A percentile compares a stretch with the other conserved stretches of the same genome.
Evolutionary conservation across 257 asterid genomes (phyloP).

Genomic region (Orobanche coerulescens): DNA sequence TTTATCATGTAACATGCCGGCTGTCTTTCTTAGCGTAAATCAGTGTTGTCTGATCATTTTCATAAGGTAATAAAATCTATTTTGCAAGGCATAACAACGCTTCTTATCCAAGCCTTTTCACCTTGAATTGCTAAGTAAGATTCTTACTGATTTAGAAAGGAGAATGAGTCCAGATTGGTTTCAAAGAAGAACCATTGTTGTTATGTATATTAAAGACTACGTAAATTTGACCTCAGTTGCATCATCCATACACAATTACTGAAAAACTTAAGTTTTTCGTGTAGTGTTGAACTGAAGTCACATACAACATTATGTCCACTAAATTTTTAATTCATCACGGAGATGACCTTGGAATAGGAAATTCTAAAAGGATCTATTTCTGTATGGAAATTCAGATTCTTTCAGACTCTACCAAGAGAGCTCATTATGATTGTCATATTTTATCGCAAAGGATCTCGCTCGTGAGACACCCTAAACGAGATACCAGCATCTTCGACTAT

Average conservation of each 20-base stretch:
- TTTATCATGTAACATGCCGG: background rate
- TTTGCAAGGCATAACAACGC: too few relatives aligned
- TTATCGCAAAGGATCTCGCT: conserved; percentile 37
- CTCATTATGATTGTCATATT: conserved; percentile 66
- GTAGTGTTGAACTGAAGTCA: background rate
- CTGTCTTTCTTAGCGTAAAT: background rate
- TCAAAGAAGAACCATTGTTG: background rate
- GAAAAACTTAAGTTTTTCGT: background rate
- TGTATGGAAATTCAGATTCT: conserved; percentile 59
- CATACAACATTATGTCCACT: conserved; percentile 14
- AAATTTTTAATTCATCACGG: background rate
- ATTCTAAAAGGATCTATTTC: conserved; percentile 14
- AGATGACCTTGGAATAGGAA: background rate
- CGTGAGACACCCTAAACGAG: conserved; percentile 35
- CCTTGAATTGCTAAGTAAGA: background rate
- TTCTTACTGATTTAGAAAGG: background rate
- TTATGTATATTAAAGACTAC: background rate
- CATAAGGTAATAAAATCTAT: background rate
- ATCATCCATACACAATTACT: background rate
- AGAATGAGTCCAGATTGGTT: too few relatives aligned
- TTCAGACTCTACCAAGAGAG: conserved; percentile 75
- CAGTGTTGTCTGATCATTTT: background rate
- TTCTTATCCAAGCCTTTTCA: background rate
- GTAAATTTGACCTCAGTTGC: background rate
- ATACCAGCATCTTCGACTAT: conserved; percentile 39